Conservation (phyloP, 768 basidiomycete genomes). For the Solioccasus polychromus region DNA sequence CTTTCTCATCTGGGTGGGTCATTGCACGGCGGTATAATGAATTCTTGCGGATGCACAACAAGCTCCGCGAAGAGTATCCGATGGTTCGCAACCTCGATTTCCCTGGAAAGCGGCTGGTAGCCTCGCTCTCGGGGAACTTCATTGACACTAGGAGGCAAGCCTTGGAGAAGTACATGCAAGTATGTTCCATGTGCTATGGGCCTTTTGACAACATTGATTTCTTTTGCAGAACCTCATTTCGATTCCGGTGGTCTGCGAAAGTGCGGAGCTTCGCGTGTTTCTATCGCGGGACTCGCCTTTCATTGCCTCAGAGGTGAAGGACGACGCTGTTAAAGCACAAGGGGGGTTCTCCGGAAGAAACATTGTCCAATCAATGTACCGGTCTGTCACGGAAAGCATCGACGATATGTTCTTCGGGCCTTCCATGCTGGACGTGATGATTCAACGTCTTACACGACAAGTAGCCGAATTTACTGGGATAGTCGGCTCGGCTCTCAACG, state of each 20-base stretch:
- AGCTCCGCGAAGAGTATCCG: slow-evolving; percentile 72
- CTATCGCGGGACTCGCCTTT: slow-evolving; percentile 87
- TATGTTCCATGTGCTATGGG: slow-evolving; percentile 26
- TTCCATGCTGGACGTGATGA: slow-evolving; percentile 94
- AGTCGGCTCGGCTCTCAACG: slow-evolving; percentile 71
- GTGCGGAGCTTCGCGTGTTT: slow-evolving; percentile 78
- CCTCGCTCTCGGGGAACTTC: slow-evolving; percentile 83
- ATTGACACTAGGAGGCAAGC: slow-evolving; percentile 76
- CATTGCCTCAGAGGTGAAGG: slow-evolving; percentile 51
- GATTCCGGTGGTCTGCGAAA: slow-evolving; percentile 75
- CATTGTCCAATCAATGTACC: slow-evolving; percentile 84
- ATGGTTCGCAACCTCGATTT: slow-evolving; percentile 76
- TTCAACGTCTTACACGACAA: slow-evolving; percentile 84
- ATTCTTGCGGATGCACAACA: slow-evolving; percentile 86
- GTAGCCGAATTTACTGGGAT: slow-evolving; percentile 87
- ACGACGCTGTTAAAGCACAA: slow-evolving; percentile 39
- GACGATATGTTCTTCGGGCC: slow-evolving; percentile 98
- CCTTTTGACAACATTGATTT: not conserved
- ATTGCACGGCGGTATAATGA: slow-evolving; percentile 94
- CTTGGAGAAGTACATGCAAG: slow-evolving; percentile 90
- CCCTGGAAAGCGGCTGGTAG: slow-evolving; percentile 90
- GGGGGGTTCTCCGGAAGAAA: slow-evolving; percentile 63
- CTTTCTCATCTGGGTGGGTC: slow-evolving; percentile 85
- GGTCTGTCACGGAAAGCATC: slow-evolving; percentile 89
- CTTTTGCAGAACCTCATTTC: slow-evolving; percentile 61